Conservation (phyloP, 352 stramenopile species). For the Globisporangium mamillatum region DNA sequence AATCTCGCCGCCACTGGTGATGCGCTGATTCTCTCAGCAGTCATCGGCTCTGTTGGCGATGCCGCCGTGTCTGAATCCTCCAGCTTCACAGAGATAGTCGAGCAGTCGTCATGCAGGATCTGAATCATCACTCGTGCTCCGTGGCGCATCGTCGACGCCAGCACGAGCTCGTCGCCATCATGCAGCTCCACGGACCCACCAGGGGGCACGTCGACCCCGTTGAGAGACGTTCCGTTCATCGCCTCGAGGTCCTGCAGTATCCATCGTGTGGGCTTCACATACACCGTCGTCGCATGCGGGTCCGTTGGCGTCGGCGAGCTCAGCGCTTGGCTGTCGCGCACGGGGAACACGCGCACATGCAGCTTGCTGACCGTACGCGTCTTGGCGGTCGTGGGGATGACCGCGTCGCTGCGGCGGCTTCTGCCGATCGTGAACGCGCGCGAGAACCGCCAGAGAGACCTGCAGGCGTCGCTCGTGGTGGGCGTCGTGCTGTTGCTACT, state of each 20-base stretch:
- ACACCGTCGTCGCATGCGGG: conserved; percentile 8
- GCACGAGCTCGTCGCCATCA: conserved; percentile 63
- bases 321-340: conserved; percentile 15
- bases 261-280: conserved; percentile 39
- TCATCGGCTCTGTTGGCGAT: background rate
- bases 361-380: conserved; percentile 78
- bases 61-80: conserved; percentile 11
- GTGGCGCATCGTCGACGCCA: conserved; percentile 64
- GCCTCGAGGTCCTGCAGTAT: conserved; percentile 77
- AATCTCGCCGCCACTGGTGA: conserved; percentile 6
- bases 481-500: background rate
- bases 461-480: background rate
- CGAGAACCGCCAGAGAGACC: conserved; percentile 42
- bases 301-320: background rate
- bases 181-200: conserved; percentile 60
- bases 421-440: conserved; percentile 66
- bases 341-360: conserved; percentile 58
- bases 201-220: conserved; percentile 53
- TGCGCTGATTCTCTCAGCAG: conserved; percentile 17
- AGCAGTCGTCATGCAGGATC: conserved; percentile 39
- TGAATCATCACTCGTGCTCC: conserved; percentile 51
- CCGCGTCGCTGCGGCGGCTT: conserved; percentile 65
- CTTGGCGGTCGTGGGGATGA: conserved; percentile 64
- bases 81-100: conserved; percentile 40
- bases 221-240: conserved; percentile 79